Evolutionary conservation across 2,329 filamentous ascomycete genomes (phyloP).

Genomic region (Fusarium setosum): DNA sequence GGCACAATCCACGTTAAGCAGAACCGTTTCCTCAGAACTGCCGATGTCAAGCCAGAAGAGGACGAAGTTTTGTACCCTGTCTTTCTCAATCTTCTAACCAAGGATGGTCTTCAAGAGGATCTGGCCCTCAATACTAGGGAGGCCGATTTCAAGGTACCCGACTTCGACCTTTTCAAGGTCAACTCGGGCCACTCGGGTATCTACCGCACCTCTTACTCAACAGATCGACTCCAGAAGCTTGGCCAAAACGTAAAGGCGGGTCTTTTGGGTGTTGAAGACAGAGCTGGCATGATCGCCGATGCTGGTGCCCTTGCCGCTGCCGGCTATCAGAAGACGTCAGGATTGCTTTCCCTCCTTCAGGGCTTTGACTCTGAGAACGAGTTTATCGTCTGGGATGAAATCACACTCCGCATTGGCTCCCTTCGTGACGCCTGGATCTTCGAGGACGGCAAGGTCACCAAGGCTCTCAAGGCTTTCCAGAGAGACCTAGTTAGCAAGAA

Average conservation of each 20-base stretch:
- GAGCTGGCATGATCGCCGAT: conserved; percentile 94
- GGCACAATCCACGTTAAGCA: conserved; percentile 89
- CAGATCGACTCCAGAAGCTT: conserved; percentile 86
- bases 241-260: conserved; percentile 80
- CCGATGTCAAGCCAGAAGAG: conserved; percentile 93
- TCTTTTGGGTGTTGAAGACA: conserved; percentile 86
- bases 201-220: conserved; percentile 89
- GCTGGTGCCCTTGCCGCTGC: conserved; percentile 89
- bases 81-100: conserved; percentile 86
- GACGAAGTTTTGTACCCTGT: conserved; percentile 90
- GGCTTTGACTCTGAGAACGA: conserved; percentile 86
- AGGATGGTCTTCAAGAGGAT: conserved; percentile 83
- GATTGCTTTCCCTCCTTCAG: conserved; percentile 85
- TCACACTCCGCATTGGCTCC: conserved; percentile 80
- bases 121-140: conserved; percentile 74
- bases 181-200: conserved; percentile 95
- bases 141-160: conserved; percentile 79
- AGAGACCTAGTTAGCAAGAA: conserved; percentile 80
- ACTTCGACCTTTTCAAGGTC: conserved; percentile 92
- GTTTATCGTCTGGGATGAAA: conserved; percentile 96
- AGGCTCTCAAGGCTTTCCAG: conserved; percentile 87
- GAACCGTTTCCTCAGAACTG: conserved; percentile 93
- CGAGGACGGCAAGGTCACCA: conserved; percentile 77
- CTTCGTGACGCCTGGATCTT: conserved; percentile 85
- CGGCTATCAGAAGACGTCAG: conserved; percentile 94